Conservation (phyloP, 2,329 filamentous ascomycete genomes). For the Fusarium setosum region DNA sequence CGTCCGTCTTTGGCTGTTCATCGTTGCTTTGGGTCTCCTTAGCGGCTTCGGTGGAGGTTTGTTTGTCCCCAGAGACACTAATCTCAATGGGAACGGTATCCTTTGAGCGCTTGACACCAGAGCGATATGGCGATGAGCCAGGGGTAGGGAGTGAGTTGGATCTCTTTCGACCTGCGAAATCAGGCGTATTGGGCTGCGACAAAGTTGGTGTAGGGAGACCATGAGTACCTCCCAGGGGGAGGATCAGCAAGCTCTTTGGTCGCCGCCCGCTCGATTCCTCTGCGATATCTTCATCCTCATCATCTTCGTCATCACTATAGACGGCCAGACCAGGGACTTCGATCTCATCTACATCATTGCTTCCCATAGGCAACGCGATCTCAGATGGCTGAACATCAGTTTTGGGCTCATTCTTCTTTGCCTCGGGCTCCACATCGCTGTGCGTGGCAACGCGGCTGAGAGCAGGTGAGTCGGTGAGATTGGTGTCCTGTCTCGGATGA, state of each 20-base stretch:
- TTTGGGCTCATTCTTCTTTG: slow-evolving; percentile 23
- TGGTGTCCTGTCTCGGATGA: slow-evolving; percentile 49
- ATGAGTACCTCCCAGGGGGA: slow-evolving; percentile 33
- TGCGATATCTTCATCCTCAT: slow-evolving; percentile 50
- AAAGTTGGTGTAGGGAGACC: slow-evolving; percentile 48
- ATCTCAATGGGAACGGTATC: slow-evolving; percentile 10
- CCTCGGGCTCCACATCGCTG: slow-evolving; percentile 39
- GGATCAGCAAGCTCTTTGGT: slow-evolving; percentile 57
- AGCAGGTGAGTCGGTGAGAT: slow-evolving; percentile 51
- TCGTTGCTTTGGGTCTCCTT: slow-evolving; percentile 13
- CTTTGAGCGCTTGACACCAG: slow-evolving; percentile 20
- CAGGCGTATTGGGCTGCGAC: slow-evolving; percentile 50
- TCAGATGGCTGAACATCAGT: slow-evolving; percentile 46
- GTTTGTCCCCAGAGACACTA: slow-evolving; percentile 3
- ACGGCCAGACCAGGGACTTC: slow-evolving; percentile 77
- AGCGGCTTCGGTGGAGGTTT: slow-evolving; percentile 7
- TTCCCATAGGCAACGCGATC: slow-evolving; percentile 75
- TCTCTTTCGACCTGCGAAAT: slow-evolving; percentile 49
- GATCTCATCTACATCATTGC: slow-evolving; percentile 81
- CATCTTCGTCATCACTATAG: slow-evolving; percentile 72
- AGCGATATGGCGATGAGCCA: slow-evolving; percentile 37
- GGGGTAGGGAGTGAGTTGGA: slow-evolving; percentile 44
- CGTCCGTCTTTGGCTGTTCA: slow-evolving; percentile 6
- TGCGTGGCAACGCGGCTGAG: slow-evolving; percentile 44
- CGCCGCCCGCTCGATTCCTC: slow-evolving; percentile 49